Evolutionary conservation across 2,329 filamentous ascomycete genomes (phyloP).

Genomic region (Hypoxylon sp.): DNA sequence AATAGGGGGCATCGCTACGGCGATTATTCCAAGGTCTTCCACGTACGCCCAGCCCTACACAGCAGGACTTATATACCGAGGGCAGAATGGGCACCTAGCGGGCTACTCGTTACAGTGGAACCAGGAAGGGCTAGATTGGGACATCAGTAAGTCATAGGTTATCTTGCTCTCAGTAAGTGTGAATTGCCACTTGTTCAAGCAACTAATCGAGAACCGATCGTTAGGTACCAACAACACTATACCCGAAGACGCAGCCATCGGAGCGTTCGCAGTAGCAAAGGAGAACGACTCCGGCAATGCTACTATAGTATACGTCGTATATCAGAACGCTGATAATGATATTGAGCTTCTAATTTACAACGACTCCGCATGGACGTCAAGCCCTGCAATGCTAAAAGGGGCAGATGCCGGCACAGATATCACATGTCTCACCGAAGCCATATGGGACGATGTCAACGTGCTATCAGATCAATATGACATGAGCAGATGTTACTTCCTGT

Average conservation of each 20-base stretch:
- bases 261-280: slow-evolving; percentile 10
- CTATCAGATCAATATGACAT: slow-evolving; percentile 24
- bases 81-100: not conserved
- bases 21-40: not conserved
- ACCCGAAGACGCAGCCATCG: not conserved
- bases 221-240: not conserved
- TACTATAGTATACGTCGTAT: slow-evolving; percentile 12
- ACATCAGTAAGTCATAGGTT: not conserved
- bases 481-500: slow-evolving; percentile 32
- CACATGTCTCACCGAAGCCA: slow-evolving; percentile 2
- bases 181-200: not conserved
- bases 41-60: not conserved
- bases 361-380: not conserved
- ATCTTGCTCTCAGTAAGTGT: not conserved
- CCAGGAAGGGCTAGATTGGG: not conserved
- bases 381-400: not conserved
- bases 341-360: slow-evolving; percentile 11
- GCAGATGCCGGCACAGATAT: not conserved
- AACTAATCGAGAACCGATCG: not conserved
- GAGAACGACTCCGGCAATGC: slow-evolving; percentile 7
- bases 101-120: not conserved
- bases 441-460: slow-evolving; percentile 4
- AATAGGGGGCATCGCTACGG: not conserved
- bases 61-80: not conserved
- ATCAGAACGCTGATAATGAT: slow-evolving; percentile 17